Evolutionary conservation across 495 filamentous ascomycete genomes (phyloP), one percentile per base, ranked within the genome.

Genomic region (Cercophora newfieldiana): DNA sequence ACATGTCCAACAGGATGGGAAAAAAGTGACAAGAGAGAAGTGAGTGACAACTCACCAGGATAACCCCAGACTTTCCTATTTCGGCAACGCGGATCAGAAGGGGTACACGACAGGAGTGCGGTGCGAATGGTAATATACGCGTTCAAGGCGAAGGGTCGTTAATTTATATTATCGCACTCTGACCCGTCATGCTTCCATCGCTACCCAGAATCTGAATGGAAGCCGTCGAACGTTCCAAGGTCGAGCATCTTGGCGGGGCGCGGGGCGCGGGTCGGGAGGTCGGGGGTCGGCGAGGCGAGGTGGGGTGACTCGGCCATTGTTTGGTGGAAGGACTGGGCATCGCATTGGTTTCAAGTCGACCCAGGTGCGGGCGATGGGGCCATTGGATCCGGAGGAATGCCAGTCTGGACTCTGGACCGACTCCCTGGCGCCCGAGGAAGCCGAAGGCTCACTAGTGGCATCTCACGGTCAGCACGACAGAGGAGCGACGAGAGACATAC

Each of bases 111-210:
- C 61, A 30, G 47, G 47, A 21, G 29, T 10, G 22, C 54, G 54
- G 22, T 22, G 49, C 24, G 21, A 53, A 59, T 19, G 67, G 37
- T 56, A 60, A 69, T 64, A 66, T 61, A 66, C 21, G 44, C 59
- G 55, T 16, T 56, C 50, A 44, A 21, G 28, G 60, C 54, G 58
- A 48, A 65, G 28, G 6, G 29, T 14, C 44, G 51, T 65, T 65
- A 59, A 67, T 67, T 61, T 67, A 62, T 28, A 28, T 63, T 63
- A 50, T 37, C 28, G 50, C 58, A 67, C 68, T 70, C 59, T 70
- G 54, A 56, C 61, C n/a, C 47, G 44, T 66, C 60, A 70, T 70
- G 64, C 65, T 51, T 59, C 54, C 44, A 64, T 64, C 59, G 68
- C 56, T 64, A 66, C 59, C 54, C 60, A 47, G 47, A 28, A 49